phyloP scores from a whole-genome alignment of 2,329 filamentous ascomycete species.

The Diplodia intermedia region DNA sequence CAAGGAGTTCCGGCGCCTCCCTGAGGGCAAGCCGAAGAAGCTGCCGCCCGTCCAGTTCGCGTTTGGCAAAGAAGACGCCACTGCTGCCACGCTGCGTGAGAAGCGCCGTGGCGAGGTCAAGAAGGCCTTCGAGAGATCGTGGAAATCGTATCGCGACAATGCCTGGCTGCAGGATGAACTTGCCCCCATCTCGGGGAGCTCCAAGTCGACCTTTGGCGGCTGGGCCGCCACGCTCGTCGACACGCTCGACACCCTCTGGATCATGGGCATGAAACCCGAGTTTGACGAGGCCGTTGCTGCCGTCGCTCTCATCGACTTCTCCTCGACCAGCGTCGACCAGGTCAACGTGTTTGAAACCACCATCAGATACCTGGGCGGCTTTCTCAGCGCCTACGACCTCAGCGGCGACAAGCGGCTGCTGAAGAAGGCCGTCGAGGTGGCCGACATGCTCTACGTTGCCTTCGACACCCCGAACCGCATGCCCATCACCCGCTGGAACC shows the following conservation, averaged over 20 bases:
- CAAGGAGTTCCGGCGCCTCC: constrained; percentile 46
- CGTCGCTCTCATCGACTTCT: constrained; percentile 53
- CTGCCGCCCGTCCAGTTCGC: constrained; percentile 54
- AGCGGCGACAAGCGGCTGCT: constrained; percentile 76
- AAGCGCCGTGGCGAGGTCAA: constrained; percentile 48
- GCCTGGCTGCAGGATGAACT: constrained; percentile 60
- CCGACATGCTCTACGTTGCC: constrained; percentile 78
- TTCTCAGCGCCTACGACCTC: constrained; percentile 86
- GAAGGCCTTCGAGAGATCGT: constrained; percentile 53
- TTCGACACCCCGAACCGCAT: constrained; percentile 96
- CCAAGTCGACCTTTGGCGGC: constrained; percentile 53
- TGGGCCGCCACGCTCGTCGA: constrained; percentile 58
- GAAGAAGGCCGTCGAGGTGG: constrained; percentile 79
- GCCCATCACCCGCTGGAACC: constrained; percentile 65
- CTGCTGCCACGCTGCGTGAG: constrained; percentile 44
- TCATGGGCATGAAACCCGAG: constrained; percentile 57
- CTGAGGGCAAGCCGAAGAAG: constrained; percentile 45
- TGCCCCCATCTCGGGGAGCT: constrained; percentile 51
- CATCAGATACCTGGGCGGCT: constrained; percentile 84
- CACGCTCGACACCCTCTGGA: constrained; percentile 56
- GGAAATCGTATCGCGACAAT: constrained; percentile 53
- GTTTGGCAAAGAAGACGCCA: constrained; percentile 49
- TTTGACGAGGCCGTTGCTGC: constrained; percentile 55
- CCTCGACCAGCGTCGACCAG: constrained; percentile 45
- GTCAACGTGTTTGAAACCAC: constrained; percentile 60